Conservation (phyloP, 139 green algal species). For the Zygnema cylindricum region DNA sequence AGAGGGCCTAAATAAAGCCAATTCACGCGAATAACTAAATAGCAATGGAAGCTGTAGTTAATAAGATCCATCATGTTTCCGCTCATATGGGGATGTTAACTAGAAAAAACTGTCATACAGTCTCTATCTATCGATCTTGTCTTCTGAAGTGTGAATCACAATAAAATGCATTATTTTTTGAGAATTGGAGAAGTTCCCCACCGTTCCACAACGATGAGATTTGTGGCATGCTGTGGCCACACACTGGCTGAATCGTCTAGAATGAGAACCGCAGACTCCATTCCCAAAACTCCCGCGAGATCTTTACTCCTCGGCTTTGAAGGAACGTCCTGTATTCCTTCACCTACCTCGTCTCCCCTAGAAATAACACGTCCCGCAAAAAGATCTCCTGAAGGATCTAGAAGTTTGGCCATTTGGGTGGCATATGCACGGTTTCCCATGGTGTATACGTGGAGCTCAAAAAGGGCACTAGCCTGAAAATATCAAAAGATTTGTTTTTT, state of each 20-base stretch:
- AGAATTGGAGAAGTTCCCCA: neutral
- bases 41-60: no score
- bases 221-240: slow-evolving; percentile 82
- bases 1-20: no score
- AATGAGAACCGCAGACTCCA: slow-evolving; percentile 79
- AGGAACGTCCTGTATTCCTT: neutral
- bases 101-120: no score
- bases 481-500: no score
- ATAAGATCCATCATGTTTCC: no score
- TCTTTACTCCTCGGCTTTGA: slow-evolving; percentile 69
- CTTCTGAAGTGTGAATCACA: no score
- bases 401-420: slow-evolving; percentile 79
- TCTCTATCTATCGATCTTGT: no score
- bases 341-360: slow-evolving; percentile 46
- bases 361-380: slow-evolving; percentile 72
- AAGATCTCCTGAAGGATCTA: slow-evolving; percentile 74
- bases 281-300: slow-evolving; percentile 86
- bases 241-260: slow-evolving; percentile 91
- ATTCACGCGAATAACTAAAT: no score
- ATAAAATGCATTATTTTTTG: no score
- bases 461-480: slow-evolving; percentile 57
- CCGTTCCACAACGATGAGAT: slow-evolving; percentile 81
- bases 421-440: slow-evolving; percentile 92
- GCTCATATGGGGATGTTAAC: no score
- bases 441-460: slow-evolving; percentile 95